A percentile compares a stretch with the other conserved stretches of the same genome.
These are phyloP conservation scores for Xerocomus potaroensis DNA, from an alignment of 768 basidiomycete genomes.

Conservation along the genomic window DNA sequence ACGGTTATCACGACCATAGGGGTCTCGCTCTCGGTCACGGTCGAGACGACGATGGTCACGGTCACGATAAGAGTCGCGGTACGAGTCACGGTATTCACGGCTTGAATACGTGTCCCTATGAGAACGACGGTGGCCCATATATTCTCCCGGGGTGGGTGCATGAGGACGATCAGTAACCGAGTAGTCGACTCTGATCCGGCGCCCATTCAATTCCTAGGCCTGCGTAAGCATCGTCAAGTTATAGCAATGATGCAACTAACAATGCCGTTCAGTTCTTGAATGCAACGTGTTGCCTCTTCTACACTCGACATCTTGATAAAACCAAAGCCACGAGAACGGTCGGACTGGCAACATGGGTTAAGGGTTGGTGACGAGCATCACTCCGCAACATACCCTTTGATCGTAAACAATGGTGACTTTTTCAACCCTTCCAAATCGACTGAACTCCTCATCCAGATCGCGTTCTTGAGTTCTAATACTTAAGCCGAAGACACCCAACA, in stretches of 20 bases:
- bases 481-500: conserved; percentile 97
- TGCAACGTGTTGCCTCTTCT: conserved; percentile 86
- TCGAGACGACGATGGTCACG: conserved; percentile 41
- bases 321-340: conserved; percentile 95
- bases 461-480: conserved; percentile 92
- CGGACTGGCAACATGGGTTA: conserved; percentile 52
- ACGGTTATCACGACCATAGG: conserved; percentile 64
- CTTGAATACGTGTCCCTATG: conserved; percentile 42
- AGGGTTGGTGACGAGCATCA: conserved; percentile 12
- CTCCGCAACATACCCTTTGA: conserved; percentile 64
- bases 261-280: conserved; percentile 88
- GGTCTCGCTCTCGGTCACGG: conserved; percentile 46
- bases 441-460: conserved; percentile 93
- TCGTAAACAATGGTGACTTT: conserved; percentile 98
- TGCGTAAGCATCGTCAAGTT: conserved; percentile 4
- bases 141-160: conserved; percentile 95
- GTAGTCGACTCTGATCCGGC: conserved; percentile 95
- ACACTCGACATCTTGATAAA: conserved; percentile 91
- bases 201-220: conserved; percentile 84
- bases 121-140: conserved; percentile 85
- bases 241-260: conserved; percentile 42
- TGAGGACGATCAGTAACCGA: conserved; percentile 93
- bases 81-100: conserved; percentile 44
- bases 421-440: conserved; percentile 81
- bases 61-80: conserved; percentile 44